phyloP scores from a whole-genome alignment of 225 moss, liverwort and hornwort genomes.

The Ulota crispa region DNA sequence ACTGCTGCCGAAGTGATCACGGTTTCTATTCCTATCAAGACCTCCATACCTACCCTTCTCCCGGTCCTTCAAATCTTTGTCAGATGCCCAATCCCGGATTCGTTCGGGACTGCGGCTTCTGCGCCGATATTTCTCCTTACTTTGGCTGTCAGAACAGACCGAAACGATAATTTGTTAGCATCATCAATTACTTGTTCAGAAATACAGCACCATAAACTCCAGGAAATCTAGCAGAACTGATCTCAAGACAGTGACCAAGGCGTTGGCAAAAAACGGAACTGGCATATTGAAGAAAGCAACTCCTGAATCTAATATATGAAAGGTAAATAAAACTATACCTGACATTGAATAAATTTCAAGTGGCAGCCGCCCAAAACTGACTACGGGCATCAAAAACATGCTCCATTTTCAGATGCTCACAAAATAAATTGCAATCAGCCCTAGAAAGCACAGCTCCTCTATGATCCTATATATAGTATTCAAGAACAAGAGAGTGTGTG shows the following conservation, averaged over 20 bases:
- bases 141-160: constrained; percentile 49
- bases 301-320: neutral
- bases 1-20: constrained; percentile 41
- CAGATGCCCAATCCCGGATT: constrained; percentile 59
- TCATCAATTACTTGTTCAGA: neutral
- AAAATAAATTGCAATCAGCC: neutral
- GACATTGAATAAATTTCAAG: neutral
- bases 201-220: neutral
- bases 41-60: constrained; percentile 63
- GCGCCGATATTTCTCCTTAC: constrained; percentile 64
- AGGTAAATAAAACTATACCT: neutral
- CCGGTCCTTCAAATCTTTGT: constrained; percentile 55
- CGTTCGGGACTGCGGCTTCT: constrained; percentile 65
- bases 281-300: neutral
- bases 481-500: neutral
- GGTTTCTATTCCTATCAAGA: constrained; percentile 52
- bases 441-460: neutral
- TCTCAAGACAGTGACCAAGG: neutral
- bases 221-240: neutral
- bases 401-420: neutral
- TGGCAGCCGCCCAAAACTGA: neutral
- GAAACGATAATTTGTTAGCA: neutral
- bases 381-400: neutral
- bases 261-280: neutral
- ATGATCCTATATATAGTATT: neutral